Evolutionary conservation across 1,284 basidiomycete genomes (phyloP), one percentile per base, ranked within the genome.

Genomic region (Phellinidium pouzarii): DNA sequence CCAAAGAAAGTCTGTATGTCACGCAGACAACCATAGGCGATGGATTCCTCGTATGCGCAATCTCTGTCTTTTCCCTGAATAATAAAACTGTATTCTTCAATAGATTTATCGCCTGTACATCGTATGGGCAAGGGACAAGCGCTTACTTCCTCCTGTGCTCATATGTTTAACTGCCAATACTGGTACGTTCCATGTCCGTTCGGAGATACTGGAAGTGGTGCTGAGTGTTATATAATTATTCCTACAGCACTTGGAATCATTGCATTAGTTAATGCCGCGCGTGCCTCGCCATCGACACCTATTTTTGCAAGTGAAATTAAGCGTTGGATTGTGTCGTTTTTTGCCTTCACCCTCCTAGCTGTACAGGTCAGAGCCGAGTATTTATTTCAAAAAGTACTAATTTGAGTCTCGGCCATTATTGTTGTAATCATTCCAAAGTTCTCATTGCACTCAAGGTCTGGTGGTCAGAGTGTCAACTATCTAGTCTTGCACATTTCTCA

Each of bases 1-100:
- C 62, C 51, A 61, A 62, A 31, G 63, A 56, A 41, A 53, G 60
- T 4, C 49, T 64, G 3, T 63, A 63, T 48, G 51, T 59, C 12
- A 45, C 56, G 1, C 60, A 61, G 29, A 62, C 63, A 1, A 23
- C 52, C 11, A 19, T 49, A 8, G 47, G 47, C 11, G 47, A 49
- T 23, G 47, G 27, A 12, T 41, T 49, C 26, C 29, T 49, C 14
- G 47, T 49, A 49, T 3, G 47, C 40, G n/a, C 31, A 34, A 8
- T 11, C 31, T 34, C 29, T 11, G 6, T 17, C 37, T 8, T 3
- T 7, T 17, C 37, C 19, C 14, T 17, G n/a, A 3, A 17, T 40
- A 20, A 40, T 7, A 20, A n/a, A 17, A 11, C 27, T 20, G 17
- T 1, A 40, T 26, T 23, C 34, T 9, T 14, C 11, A n/a, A 31